Evolutionary conservation across 768 basidiomycete species (phyloP), one percentile per base, ranked within the genome.

Genomic region (Russula abietina): DNA sequence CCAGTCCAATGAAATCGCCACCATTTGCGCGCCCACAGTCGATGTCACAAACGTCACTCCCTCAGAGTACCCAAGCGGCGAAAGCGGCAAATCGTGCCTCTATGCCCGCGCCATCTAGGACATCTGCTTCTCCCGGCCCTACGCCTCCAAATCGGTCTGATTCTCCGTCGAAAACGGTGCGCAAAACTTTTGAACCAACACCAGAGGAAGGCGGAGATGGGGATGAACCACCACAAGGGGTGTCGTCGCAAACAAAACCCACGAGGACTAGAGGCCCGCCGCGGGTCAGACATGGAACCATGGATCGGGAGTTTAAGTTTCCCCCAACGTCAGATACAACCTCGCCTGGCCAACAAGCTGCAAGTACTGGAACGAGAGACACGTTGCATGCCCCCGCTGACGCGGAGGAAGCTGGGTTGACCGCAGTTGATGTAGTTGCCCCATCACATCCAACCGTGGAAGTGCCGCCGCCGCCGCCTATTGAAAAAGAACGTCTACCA

Each of bases 241-340:
- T 11, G 6, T 65, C 12, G 76, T 75, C 45, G 70, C 52, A 50
- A 59, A 67, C 22, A 60, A 67, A 28, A 64, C 61, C 26, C 61
- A 53, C n/a, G 56, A 64, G 17, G 68, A 69, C 22, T 64, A 59
- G 32, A 64, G 67, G 41, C 56, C 59, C 49, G 28, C 52, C 59
- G 9, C 72, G 70, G 17, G 62, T 65, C 65, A 73, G 84, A 55
- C 82, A 79, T 58, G 89, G 91, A 28, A 87, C 86, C 49, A 93
- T 93, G 89, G 88, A 89, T 70, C 80, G 75, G 51, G 80, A 83
- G 48, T 91, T 91, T 74, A 86, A 81, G 70, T 91, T 90, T 76
- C 89, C 89, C 24, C 69, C 71, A 24, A 0, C 54, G n/a, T 61
- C 55, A 22, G 46, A 50, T 6, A 30, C 7, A 4, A 22, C 11